Base-by-base conservation (phyloP, 2,329 filamentous ascomycete genomes). In the Pseudogymnoascus sp. region DNA sequence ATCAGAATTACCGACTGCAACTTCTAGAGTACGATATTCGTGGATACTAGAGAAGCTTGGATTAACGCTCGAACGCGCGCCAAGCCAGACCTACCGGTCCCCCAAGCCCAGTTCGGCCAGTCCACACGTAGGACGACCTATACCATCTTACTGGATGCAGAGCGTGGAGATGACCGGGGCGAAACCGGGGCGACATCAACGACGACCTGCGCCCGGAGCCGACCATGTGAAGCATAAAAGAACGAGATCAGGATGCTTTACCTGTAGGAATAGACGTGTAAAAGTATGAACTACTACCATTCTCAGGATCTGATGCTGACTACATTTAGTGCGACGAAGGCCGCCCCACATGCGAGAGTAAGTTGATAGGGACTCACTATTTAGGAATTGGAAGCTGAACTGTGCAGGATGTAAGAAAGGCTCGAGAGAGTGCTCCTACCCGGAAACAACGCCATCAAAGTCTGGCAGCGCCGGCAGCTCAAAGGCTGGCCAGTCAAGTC, bases 181-280 rank as follows among this genome's bases (percentile, higher is more conserved):
- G 21, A 72, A 70, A 25, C 63, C 70, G 3, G 44, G 65, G 42
- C 64, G 70, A 44, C 70, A 69, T 63, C 66, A 71, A 59, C 70
- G 70, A 38, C 73, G 71, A 64, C 67, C 69, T 12, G 68, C 59
- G 18, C 67, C 69, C 50, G 64, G 65, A 59, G 63, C 66, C 47
- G 70, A 72, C n/a, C 67, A 70, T 71, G 89, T 95, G 68, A 97
- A 97, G 76, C 93, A 97, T 74, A 88, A 92, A 66, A 86, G 94
- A 69, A 97, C 94, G 47, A 84, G 94, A 69, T 97, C 92, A 67
- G 94, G 94, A 28, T 99, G 94, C 77, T 97, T 84, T 73, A 97
- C 92, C 56, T 99, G 94, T 75, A 84, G 94, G 64, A 88, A 87
- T 70, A 84, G 94, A 68, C 85, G 94, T 74, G 92, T 97, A 61